Conservation (phyloP, 225 moss, liverwort and hornwort genomes). For the Physcomitrellopsis africana region DNA sequence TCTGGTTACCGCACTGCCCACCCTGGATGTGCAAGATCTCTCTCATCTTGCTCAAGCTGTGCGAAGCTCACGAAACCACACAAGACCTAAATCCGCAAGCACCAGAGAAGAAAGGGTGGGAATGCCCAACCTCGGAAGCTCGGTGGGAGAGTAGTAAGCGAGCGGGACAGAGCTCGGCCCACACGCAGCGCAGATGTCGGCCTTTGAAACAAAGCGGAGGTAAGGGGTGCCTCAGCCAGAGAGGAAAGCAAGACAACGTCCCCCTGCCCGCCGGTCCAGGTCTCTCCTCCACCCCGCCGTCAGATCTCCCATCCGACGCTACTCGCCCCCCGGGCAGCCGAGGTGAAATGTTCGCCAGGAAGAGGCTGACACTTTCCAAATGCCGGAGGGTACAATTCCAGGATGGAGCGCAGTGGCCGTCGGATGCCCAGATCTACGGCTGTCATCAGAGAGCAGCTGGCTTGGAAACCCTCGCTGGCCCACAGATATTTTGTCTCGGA, state of each 20-base stretch:
- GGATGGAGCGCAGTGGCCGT: too few relatives aligned
- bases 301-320: conserved; percentile 12
- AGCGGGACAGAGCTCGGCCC: not conserved
- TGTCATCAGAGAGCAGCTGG: too few relatives aligned
- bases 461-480: too few relatives aligned
- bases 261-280: conserved; percentile 18
- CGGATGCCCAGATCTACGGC: too few relatives aligned
- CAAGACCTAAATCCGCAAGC: not conserved
- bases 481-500: too few relatives aligned
- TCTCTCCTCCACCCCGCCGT: not conserved
- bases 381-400: too few relatives aligned
- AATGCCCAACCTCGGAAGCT: not conserved
- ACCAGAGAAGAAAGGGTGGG: not conserved
- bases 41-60: conserved; percentile 35
- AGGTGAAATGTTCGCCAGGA: not conserved
- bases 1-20: conserved; percentile 68
- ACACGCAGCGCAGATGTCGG: not conserved
- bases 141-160: not conserved
- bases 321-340: fast-evolving
- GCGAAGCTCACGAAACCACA: too few relatives aligned
- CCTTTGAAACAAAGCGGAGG: not conserved
- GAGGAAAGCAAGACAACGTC: not conserved
- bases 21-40: conserved; percentile 67
- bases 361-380: conserved; percentile 17
- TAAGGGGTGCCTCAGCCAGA: not conserved